These are phyloP conservation scores for Gryganskiella cystojenkinii DNA, from an alignment of 192 early-diverging fungal genomes.

Conservation along the genomic window DNA sequence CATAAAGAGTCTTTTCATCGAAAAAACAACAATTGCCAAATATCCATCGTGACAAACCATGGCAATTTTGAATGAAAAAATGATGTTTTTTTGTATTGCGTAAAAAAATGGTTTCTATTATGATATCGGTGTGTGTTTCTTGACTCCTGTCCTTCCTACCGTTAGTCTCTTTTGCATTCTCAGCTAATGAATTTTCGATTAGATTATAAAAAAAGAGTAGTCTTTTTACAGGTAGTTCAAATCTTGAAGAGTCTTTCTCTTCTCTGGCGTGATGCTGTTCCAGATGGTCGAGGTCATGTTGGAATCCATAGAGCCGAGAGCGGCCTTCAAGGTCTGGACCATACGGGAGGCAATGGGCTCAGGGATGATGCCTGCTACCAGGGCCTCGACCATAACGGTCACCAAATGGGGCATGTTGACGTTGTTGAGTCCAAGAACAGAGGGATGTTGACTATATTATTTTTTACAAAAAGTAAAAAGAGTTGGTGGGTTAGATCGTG, in stretches of 20 bases:
- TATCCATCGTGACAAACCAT: no score
- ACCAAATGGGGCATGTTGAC: slow-evolving; percentile 71
- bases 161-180: neutral
- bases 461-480: neutral
- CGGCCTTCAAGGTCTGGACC: slow-evolving; percentile 63
- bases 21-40: no score
- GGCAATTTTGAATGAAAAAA: no score
- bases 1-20: no score
- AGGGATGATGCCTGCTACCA: slow-evolving; percentile 63
- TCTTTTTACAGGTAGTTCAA: slow-evolving; percentile 42
- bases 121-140: no score
- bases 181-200: neutral
- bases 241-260: slow-evolving; percentile 59
- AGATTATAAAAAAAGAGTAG: neutral
- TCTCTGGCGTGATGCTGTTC: slow-evolving; percentile 66
- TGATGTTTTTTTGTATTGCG: no score
- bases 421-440: slow-evolving; percentile 69
- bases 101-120: no score
- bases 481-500: no score
- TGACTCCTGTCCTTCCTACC: no score
- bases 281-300: slow-evolving; percentile 61
- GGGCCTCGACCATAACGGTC: slow-evolving; percentile 69
- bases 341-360: slow-evolving; percentile 59
- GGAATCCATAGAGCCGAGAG: slow-evolving; percentile 57
- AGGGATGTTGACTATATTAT: slow-evolving; percentile 64